A percentile compares a stretch with the other conserved stretches of the same genome.
Conservation (phyloP, 129 eudicot genomes). For the Ambrosia artemisiifolia region DNA sequence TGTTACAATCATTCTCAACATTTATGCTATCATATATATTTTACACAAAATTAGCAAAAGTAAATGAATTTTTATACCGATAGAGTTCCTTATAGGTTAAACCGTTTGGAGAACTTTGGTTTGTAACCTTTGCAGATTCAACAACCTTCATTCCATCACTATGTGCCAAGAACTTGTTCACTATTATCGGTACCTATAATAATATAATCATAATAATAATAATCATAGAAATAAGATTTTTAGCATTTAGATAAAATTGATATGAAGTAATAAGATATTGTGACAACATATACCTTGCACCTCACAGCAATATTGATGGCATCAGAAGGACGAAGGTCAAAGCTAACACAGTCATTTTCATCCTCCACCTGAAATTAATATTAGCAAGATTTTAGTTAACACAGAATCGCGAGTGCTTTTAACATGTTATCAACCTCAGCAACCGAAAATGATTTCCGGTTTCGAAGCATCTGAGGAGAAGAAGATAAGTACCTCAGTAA, state of each 20-base stretch:
- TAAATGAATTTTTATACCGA: slow-evolving; percentile 44
- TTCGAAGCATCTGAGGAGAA: no score
- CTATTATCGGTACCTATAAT: slow-evolving; percentile 80
- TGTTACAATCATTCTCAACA: not conserved
- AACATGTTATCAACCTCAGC: slow-evolving; percentile 25
- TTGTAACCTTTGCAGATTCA: slow-evolving; percentile 55
- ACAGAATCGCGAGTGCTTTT: not conserved
- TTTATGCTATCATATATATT: slow-evolving; percentile 8
- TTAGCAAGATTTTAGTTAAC: slow-evolving; percentile 21
- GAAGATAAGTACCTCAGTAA: slow-evolving; percentile 40
- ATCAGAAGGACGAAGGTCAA: slow-evolving; percentile 91
- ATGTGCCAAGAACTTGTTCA: slow-evolving; percentile 71
- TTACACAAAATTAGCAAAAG: not conserved
- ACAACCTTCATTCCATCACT: slow-evolving; percentile 79
- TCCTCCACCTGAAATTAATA: slow-evolving; percentile 57
- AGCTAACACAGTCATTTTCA: slow-evolving; percentile 57
- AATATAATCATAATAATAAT: slow-evolving; percentile 2
- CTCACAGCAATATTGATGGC: slow-evolving; percentile 95
- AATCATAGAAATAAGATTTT: not conserved
- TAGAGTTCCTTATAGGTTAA: slow-evolving; percentile 53
- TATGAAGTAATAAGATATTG: not conserved
- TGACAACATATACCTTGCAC: slow-evolving; percentile 72
- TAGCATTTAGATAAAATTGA: not conserved
- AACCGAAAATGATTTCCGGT: slow-evolving; percentile 27
- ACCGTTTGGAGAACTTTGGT: slow-evolving; percentile 50